Evolutionary conservation across 179 eudicot species (phyloP).

Genomic region (Silene vulgaris): DNA sequence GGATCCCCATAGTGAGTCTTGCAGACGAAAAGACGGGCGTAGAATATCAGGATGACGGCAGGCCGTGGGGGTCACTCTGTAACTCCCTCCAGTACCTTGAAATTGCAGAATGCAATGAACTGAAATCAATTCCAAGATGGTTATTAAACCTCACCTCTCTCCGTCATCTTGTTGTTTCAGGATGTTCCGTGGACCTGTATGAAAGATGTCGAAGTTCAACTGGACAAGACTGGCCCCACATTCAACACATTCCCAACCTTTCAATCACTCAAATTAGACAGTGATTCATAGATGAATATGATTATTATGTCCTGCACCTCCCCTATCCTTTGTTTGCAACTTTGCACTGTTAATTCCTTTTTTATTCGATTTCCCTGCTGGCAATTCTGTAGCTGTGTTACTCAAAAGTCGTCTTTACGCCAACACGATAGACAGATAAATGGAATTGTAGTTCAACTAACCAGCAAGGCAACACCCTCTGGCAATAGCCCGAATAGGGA

Average conservation of each 20-base stretch:
- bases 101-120: background rate
- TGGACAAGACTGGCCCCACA: slow-evolving; percentile 11
- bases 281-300: background rate
- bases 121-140: slow-evolving; percentile 7
- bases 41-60: background rate
- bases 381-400: background rate
- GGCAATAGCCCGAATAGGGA: too few relatives aligned
- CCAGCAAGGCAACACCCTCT: too few relatives aligned
- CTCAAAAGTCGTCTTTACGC: background rate
- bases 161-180: background rate
- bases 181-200: background rate
- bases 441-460: background rate
- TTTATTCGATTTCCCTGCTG: background rate
- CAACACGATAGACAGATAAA: background rate
- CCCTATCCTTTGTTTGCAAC: background rate
- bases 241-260: slow-evolving; percentile 13
- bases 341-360: background rate
- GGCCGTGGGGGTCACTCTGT: slow-evolving; percentile 6
- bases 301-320: background rate
- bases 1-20: background rate
- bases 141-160: slow-evolving; percentile 3
- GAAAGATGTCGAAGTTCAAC: slow-evolving; percentile 10
- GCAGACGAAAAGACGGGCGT: background rate
- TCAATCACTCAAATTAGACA: background rate
- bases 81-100: background rate